phyloP scores from a whole-genome alignment of 176 grass and related monocot genomes.

The Phragmites australis region DNA sequence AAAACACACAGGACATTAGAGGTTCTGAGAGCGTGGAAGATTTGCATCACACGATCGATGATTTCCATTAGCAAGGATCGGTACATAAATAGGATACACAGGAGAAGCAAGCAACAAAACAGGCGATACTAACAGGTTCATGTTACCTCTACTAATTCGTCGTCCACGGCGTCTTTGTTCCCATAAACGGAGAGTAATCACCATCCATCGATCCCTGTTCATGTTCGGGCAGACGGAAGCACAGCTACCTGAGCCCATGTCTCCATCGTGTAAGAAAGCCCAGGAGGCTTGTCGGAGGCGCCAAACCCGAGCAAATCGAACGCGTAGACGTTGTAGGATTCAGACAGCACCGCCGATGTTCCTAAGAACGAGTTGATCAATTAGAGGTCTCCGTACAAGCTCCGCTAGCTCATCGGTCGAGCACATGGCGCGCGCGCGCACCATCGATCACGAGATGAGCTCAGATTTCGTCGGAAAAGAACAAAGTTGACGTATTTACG shows the following conservation, averaged over 20 bases:
- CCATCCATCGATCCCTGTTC: background rate
- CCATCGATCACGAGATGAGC: background rate
- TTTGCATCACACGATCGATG: too few species aligned
- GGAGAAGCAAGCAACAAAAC: too few species aligned
- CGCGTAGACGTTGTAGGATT: conserved; percentile 79
- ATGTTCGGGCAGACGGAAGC: background rate
- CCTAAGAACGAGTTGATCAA: conserved; percentile 3
- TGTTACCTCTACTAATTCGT: conserved; percentile 68
- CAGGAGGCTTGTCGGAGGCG: conserved; percentile 80
- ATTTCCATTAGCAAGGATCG: too few species aligned
- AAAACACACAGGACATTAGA: background rate
- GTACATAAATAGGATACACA: too few species aligned
- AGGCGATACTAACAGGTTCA: background rate
- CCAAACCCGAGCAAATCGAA: conserved; percentile 91
- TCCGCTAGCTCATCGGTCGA: conserved; percentile 5
- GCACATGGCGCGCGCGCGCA: background rate
- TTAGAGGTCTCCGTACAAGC: background rate
- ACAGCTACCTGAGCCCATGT: conserved; percentile 72
- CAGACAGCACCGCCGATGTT: conserved; percentile 71
- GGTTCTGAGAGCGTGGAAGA: too few species aligned
- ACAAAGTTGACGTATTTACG: background rate
- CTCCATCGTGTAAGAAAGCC: conserved; percentile 92
- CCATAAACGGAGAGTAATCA: conserved; percentile 63
- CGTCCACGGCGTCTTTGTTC: conserved; percentile 78
- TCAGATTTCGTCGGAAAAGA: background rate